Conservation (phyloP, 768 basidiomycete genomes). For the Podaxis mareebaensis region DNA sequence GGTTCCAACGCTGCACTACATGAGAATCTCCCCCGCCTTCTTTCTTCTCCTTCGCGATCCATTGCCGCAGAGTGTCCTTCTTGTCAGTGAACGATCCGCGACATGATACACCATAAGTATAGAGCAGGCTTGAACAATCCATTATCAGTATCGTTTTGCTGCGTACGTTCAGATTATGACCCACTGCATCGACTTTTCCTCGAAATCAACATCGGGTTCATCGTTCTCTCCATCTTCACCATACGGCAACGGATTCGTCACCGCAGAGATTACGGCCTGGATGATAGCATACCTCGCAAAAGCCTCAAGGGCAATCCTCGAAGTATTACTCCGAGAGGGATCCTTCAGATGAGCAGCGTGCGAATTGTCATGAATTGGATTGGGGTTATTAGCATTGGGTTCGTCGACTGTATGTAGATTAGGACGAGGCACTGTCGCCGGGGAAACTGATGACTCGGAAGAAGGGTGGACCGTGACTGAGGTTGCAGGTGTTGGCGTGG, state of each 20-base stretch:
- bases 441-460: constrained; percentile 14
- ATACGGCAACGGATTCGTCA: constrained; percentile 58
- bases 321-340: constrained; percentile 56
- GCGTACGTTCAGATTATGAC: constrained; percentile 18
- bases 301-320: constrained; percentile 46
- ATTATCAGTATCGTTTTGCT: background rate
- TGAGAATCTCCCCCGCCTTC: constrained; percentile 15
- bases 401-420: constrained; percentile 22
- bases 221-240: constrained; percentile 67
- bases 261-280: constrained; percentile 48
- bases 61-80: constrained; percentile 27
- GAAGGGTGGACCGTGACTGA: background rate
- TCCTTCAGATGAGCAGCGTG: constrained; percentile 64
- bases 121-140: constrained; percentile 40
- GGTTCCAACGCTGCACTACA: constrained; percentile 29
- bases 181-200: constrained; percentile 63
- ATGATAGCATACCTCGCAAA: constrained; percentile 48
- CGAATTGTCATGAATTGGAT: constrained; percentile 68
- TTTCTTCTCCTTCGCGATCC: constrained; percentile 26
- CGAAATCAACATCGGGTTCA: constrained; percentile 59
- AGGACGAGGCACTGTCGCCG: constrained; percentile 18
- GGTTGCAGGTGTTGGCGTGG: background rate
- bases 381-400: constrained; percentile 8
- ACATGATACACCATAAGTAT: constrained; percentile 51
- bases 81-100: constrained; percentile 30